Percentiles rank a stretch among this genome's conserved stretches.
Evolutionary conservation across 2,329 filamentous ascomycete genomes (phyloP).

Genomic region (Cladosporium sp.): DNA sequence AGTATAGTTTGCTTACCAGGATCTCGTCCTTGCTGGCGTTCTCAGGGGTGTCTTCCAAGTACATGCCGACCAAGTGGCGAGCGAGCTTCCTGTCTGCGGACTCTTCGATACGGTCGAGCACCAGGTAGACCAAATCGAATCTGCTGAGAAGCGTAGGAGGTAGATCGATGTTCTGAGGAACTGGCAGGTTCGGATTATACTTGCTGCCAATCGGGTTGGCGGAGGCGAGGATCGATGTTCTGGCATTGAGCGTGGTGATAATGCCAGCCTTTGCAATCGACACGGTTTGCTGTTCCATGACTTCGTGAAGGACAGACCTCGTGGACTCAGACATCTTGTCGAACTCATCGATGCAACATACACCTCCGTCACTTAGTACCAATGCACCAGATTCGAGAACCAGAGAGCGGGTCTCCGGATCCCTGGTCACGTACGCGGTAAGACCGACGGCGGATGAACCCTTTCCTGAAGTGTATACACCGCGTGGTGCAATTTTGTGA

Average conservation of each 20-base stretch:
- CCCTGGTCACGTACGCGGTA: constrained; percentile 71
- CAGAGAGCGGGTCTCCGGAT: constrained; percentile 67
- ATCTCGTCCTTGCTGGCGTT: constrained; percentile 76
- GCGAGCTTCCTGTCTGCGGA: constrained; percentile 81
- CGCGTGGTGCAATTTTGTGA: constrained; percentile 92
- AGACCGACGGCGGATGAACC: constrained; percentile 72
- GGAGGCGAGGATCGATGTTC: constrained; percentile 91
- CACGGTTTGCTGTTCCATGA: constrained; percentile 76
- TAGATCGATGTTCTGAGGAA: constrained; percentile 96
- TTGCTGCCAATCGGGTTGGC: constrained; percentile 97
- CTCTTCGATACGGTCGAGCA: constrained; percentile 90
- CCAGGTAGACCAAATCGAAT: constrained; percentile 95
- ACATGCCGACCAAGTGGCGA: constrained; percentile 91
- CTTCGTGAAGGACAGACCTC: constrained; percentile 70
- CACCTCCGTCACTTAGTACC: constrained; percentile 68
- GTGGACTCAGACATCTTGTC: constrained; percentile 76
- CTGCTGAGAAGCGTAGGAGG: constrained; percentile 90
- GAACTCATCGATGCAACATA: constrained; percentile 75
- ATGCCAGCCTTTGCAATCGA: constrained; percentile 75
- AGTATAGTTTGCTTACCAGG: constrained; percentile 55
- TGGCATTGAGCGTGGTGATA: constrained; percentile 84
- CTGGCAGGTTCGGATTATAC: constrained; percentile 92
- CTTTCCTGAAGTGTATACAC: constrained; percentile 72
- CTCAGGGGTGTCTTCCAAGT: constrained; percentile 88
- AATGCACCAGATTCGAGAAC: constrained; percentile 71